Conservation (phyloP, 2,329 filamentous ascomycete genomes). For the Paraphaeosphaeria minitans region DNA sequence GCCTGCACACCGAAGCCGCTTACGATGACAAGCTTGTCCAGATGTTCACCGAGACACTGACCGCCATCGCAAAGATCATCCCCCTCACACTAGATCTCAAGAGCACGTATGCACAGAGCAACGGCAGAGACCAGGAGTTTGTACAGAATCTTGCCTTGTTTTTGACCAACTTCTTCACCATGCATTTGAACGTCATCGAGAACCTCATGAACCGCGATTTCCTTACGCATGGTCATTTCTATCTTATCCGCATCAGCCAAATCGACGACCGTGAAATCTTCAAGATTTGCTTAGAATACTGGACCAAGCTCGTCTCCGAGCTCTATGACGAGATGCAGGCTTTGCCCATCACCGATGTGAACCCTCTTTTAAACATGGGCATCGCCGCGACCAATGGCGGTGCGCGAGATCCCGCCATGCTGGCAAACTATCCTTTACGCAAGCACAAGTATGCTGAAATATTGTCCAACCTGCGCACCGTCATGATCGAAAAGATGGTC, state of each 20-base stretch:
- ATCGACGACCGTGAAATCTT: constrained; percentile 99
- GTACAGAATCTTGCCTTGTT: constrained; percentile 96
- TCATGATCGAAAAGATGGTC: constrained; percentile 99
- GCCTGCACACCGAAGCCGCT: constrained; percentile 81
- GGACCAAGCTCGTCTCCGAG: constrained; percentile 97
- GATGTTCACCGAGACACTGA: constrained; percentile 98
- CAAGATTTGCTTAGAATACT: constrained; percentile 99
- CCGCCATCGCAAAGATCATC: constrained; percentile 90
- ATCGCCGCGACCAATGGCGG: constrained; percentile 73
- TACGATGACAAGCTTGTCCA: constrained; percentile 96
- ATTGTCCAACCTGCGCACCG: constrained; percentile 87
- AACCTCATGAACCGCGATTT: constrained; percentile 94
- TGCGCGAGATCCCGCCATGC: constrained; percentile 80
- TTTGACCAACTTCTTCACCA: constrained; percentile 94
- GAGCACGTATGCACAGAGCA: constrained; percentile 87
- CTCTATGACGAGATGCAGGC: constrained; percentile 99
- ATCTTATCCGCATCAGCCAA: constrained; percentile 96
- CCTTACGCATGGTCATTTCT: constrained; percentile 94
- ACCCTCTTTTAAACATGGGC: constrained; percentile 82
- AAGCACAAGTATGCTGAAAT: constrained; percentile 99
- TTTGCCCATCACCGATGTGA: constrained; percentile 89
- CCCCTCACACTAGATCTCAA: constrained; percentile 89
- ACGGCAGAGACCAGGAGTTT: constrained; percentile 93
- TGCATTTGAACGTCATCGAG: constrained; percentile 91
- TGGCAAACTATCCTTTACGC: constrained; percentile 88